Evolutionary conservation across 768 basidiomycete species (phyloP).

Genomic region (Lentinula lateritia): DNA sequence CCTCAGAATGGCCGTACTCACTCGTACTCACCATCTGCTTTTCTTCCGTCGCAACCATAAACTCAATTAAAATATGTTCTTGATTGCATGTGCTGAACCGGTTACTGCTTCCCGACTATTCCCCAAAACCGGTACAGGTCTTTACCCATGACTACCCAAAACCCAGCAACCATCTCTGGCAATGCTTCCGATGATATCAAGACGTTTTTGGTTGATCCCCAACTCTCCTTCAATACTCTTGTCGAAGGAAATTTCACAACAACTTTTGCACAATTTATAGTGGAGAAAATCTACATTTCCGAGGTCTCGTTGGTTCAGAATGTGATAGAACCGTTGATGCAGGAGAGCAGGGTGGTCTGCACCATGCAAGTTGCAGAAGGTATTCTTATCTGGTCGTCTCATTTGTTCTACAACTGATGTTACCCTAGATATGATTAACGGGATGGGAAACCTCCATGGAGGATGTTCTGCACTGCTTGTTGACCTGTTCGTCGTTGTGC

Average conservation of each 20-base stretch:
- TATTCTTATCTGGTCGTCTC: constrained; percentile 5
- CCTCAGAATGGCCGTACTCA: no score
- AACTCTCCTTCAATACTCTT: neutral
- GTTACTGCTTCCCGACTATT: no score
- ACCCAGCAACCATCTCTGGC: constrained; percentile 7
- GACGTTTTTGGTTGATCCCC: constrained; percentile 1
- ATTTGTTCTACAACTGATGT: neutral
- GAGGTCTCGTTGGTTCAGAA: constrained; percentile 22
- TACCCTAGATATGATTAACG: constrained; percentile 29
- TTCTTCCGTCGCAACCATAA: no score
- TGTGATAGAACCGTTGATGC: neutral
- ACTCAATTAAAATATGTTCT: no score
- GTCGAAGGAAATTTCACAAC: neutral
- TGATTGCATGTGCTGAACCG: no score
- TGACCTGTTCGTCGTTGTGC: constrained; percentile 20
- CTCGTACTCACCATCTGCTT: no score
- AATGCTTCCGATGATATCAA: constrained; percentile 16
- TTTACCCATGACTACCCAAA: neutral
- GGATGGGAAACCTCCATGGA: constrained; percentile 18
- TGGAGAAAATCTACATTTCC: constrained; percentile 10
- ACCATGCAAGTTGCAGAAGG: constrained; percentile 27
- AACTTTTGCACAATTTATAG: neutral
- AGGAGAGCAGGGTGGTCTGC: constrained; percentile 24
- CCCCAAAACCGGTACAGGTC: no score
- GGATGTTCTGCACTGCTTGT: constrained; percentile 24